These are phyloP conservation scores for Calonectria pauciramosa DNA, from an alignment of 2,329 filamentous ascomycete genomes.

Conservation along the genomic window DNA sequence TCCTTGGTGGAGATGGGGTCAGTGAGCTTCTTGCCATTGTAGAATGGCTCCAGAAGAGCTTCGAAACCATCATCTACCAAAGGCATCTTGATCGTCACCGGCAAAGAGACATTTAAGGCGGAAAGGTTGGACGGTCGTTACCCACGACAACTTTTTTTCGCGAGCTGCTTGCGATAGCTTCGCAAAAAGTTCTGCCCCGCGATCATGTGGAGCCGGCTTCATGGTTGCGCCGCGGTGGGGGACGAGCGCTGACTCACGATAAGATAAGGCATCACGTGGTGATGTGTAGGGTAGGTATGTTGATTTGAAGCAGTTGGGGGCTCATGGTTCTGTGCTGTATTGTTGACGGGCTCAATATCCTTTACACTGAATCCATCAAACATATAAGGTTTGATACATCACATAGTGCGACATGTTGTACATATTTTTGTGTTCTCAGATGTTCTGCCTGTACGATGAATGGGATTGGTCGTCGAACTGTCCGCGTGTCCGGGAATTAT, in stretches of 20 bases:
- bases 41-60: conserved; percentile 76
- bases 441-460: background rate
- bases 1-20: conserved; percentile 75
- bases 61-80: conserved; percentile 74
- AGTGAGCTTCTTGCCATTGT: conserved; percentile 77
- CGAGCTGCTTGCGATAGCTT: conserved; percentile 45
- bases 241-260: conserved; percentile 39
- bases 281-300: conserved; percentile 8
- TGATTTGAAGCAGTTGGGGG: background rate
- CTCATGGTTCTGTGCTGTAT: background rate
- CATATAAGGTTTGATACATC: background rate
- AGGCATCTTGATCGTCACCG: conserved; percentile 62
- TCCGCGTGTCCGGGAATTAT: background rate
- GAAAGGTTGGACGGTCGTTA: conserved; percentile 30
- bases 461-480: background rate
- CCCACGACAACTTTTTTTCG: conserved; percentile 41
- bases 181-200: conserved; percentile 51
- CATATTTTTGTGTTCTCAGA: background rate
- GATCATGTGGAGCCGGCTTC: conserved; percentile 44
- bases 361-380: background rate
- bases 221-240: conserved; percentile 45
- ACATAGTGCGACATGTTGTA: background rate
- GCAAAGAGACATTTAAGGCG: conserved; percentile 47
- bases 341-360: background rate
- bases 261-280: conserved; percentile 41